Conservation (phyloP, 345 rosid species). For the Gossypium sturtianum region DNA sequence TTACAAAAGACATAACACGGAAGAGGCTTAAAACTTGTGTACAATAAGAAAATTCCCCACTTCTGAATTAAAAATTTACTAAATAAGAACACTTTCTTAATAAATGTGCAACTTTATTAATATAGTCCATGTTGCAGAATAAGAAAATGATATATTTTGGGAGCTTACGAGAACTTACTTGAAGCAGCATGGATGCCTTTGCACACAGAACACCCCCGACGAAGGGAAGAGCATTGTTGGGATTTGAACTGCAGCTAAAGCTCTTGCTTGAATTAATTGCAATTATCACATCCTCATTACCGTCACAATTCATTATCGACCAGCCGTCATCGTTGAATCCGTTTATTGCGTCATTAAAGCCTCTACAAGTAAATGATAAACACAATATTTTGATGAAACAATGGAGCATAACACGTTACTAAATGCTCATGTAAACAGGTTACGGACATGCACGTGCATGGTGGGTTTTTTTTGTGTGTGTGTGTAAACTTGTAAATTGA, state of each 20-base stretch:
- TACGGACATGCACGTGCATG: background rate
- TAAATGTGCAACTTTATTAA: background rate
- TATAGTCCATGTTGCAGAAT: background rate
- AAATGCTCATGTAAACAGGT: background rate
- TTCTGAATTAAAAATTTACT: background rate
- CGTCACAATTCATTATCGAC: constrained; percentile 78
- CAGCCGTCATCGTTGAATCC: constrained; percentile 96
- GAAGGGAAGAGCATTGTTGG: constrained; percentile 53
- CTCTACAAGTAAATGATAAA: constrained; percentile 38
- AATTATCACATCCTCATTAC: constrained; percentile 87
- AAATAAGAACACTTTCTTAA: background rate
- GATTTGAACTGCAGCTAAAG: constrained; percentile 35
- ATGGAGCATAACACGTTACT: background rate
- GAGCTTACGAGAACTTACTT: constrained; percentile 37
- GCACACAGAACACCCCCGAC: constrained; percentile 97
- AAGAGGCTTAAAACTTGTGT: background rate
- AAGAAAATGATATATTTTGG: background rate
- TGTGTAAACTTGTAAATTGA: background rate
- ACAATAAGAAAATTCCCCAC: background rate
- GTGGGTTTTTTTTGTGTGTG: too few species aligned
- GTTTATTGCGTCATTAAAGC: constrained; percentile 89
- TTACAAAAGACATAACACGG: background rate
- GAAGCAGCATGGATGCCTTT: constrained; percentile 99
- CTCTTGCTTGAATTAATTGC: constrained; percentile 72
- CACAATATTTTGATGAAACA: background rate